phyloP scores from a whole-genome alignment of 1,284 basidiomycete genomes.

The Bjerkandera adusta region DNA sequence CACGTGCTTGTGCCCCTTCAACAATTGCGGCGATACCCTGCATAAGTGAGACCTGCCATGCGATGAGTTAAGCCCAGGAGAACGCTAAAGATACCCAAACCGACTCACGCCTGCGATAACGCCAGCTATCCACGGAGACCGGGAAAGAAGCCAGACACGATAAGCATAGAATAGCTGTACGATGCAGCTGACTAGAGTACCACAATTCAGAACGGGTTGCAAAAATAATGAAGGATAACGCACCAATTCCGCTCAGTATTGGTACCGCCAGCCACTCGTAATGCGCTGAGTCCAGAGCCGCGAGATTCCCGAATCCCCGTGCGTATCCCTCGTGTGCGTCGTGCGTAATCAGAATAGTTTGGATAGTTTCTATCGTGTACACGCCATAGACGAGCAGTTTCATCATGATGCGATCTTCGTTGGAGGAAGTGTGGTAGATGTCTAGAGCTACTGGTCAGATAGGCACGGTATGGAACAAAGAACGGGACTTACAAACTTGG shows the following conservation, averaged over 20 bases:
- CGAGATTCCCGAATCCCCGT: constrained; percentile 24
- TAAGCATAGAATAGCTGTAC: neutral
- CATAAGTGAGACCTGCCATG: neutral
- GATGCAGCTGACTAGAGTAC: neutral
- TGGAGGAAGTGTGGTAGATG: constrained; percentile 18
- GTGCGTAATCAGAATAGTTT: constrained; percentile 23
- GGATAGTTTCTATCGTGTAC: constrained; percentile 22
- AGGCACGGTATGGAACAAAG: too few species aligned
- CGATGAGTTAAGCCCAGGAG: too few species aligned
- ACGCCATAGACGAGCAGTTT: constrained; percentile 13
- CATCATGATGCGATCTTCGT: constrained; percentile 10
- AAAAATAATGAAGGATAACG: constrained; percentile 8
- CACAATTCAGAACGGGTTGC: neutral
- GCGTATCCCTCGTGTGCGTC: constrained; percentile 27
- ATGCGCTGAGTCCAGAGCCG: constrained; percentile 21
- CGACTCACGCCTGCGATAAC: neutral
- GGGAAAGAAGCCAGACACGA: neutral
- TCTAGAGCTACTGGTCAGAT: constrained; percentile 3
- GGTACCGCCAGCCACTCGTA: constrained; percentile 27
- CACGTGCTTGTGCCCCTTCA: neutral
- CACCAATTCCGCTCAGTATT: constrained; percentile 25
- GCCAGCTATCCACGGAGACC: neutral
- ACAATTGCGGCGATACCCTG: neutral
- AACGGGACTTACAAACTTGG: constrained; percentile 17
- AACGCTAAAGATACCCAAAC: too few species aligned